Evolutionary conservation across 192 early-diverging fungal species (phyloP), one percentile per base, ranked within the genome.

Genomic region (Rhizoclosmatium globosum): DNA sequence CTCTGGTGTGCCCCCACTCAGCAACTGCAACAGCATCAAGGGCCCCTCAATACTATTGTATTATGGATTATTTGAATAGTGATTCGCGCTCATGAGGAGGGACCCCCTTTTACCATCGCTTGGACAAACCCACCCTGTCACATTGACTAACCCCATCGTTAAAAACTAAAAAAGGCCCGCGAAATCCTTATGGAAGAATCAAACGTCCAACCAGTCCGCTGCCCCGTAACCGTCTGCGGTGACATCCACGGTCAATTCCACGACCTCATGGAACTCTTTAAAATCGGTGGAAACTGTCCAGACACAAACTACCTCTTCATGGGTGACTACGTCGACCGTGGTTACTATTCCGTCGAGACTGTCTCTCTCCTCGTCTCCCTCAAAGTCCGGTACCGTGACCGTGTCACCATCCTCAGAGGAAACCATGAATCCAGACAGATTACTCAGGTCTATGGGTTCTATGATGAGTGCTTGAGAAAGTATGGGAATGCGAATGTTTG

Each of bases 161-260:
- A 57, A 17, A 65, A 65, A 65, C 15, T 31, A 31, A 65, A 65
- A n/a, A 42, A 97, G 95, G 97, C 97, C 64, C 94, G 95, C 81
- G 97, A 99, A 82, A 93, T 99, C 60, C 88, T 99, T 21, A 92
- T 94, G 87, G 92, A 96, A 83, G 98, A 99, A 78, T 94, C 94
- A 13, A 99, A 99, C 86, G 95, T 99, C 65, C 98, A 99, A 81
- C 94, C 96, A 17, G 98, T 99, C 23, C 89, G 92, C 69, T 93
- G 95, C 56, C 98, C 98, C 38, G 97, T 99, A 23, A 99, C 97
- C 0, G 95, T 99, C 50, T 99, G 97, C 84, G 97, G 97, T 67
- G 97, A 99, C 79, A 99, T 99, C 80, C 97, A 99, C 84, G 97
- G 97, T 50, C 97, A 99, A 80, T 99, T 99, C 82, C 93, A 96